These are phyloP conservation scores for Pseudoscleropodium purum DNA, from an alignment of 225 moss, liverwort and hornwort species.

Conservation along the genomic window DNA sequence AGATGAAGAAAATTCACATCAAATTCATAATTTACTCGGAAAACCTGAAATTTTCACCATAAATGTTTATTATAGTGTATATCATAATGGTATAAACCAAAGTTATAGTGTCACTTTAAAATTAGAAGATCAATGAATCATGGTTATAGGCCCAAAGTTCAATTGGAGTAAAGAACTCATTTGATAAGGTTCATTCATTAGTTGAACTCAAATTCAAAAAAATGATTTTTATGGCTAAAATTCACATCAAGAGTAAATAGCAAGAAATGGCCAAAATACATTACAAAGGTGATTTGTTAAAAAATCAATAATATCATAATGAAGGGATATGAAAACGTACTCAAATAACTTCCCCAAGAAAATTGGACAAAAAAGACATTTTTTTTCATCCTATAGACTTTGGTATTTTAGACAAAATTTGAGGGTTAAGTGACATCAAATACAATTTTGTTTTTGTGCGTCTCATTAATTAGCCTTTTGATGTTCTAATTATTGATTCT, in stretches of 20 bases:
- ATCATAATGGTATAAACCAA: neutral
- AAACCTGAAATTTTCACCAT: neutral
- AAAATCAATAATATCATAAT: neutral
- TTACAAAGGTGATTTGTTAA: neutral
- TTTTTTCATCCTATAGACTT: no score
- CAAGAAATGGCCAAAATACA: neutral
- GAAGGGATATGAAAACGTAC: neutral
- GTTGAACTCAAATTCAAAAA: neutral
- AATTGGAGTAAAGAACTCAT: neutral
- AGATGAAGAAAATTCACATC: neutral
- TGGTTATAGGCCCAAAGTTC: neutral
- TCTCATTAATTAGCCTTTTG: neutral
- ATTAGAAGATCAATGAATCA: neutral
- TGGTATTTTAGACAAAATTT: no score
- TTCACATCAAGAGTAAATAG: neutral
- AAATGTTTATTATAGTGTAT: neutral
- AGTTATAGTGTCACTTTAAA: neutral
- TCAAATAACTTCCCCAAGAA: neutral
- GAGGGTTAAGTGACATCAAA: neutral
- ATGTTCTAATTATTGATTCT: neutral
- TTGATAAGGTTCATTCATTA: neutral
- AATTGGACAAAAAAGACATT: neutral
- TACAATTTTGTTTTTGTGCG: neutral
- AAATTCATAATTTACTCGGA: neutral
- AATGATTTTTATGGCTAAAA: neutral